These are phyloP conservation scores for Phellinidium pouzarii DNA, from an alignment of 1,284 basidiomycete species.

Conservation along the genomic window DNA sequence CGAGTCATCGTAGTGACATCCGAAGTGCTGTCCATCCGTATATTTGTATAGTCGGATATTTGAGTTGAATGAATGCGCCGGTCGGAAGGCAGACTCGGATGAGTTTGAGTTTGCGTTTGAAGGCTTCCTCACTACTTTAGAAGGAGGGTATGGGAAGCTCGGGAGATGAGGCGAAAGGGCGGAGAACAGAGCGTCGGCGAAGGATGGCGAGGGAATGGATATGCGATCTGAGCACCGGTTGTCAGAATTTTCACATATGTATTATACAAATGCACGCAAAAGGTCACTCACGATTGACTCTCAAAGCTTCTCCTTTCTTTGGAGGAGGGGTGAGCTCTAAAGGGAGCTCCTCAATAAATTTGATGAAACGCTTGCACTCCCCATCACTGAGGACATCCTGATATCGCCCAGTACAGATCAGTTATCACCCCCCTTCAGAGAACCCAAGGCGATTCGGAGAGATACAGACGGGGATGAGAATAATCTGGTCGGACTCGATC, in stretches of 20 bases:
- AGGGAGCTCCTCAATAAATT: constrained; percentile 57
- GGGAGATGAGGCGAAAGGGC: constrained; percentile 56
- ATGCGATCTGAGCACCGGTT: constrained; percentile 45
- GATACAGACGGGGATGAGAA: constrained; percentile 11
- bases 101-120: background rate
- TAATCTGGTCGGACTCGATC: constrained; percentile 12
- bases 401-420: background rate
- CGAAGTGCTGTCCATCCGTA: constrained; percentile 57
- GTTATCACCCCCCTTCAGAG: background rate
- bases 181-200: constrained; percentile 50
- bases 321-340: constrained; percentile 66
- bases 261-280: constrained; percentile 1
- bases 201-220: constrained; percentile 51
- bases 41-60: constrained; percentile 72
- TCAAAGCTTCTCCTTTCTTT: constrained; percentile 68
- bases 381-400: constrained; percentile 50
- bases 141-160: constrained; percentile 45
- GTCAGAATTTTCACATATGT: background rate
- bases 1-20: constrained; percentile 71
- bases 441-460: background rate
- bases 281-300: constrained; percentile 56
- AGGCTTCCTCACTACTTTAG: constrained; percentile 26
- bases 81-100: constrained; percentile 28
- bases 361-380: constrained; percentile 59
- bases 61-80: constrained; percentile 54